phyloP scores from a whole-genome alignment of 352 stramenopile genomes.

The Albugo candida region DNA sequence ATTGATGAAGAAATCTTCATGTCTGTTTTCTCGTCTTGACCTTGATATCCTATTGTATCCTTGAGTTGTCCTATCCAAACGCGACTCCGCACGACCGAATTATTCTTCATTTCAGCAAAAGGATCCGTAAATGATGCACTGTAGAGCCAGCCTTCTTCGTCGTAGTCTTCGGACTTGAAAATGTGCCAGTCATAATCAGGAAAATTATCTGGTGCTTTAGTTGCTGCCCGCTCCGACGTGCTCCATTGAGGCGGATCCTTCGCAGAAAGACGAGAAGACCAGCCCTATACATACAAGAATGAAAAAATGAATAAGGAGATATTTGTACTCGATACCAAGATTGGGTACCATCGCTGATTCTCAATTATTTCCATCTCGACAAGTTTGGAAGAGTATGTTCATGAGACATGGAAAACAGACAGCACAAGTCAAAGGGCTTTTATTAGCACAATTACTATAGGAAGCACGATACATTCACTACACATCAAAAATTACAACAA shows the following conservation, averaged over 20 bases:
- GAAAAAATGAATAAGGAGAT: neutral
- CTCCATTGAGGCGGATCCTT: slow-evolving; percentile 59
- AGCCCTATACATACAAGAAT: slow-evolving; percentile 22
- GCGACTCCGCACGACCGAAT: slow-evolving; percentile 50
- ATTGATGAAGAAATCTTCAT: too few species aligned
- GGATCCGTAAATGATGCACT: slow-evolving; percentile 39
- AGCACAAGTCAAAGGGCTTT: too few species aligned
- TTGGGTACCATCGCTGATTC: slow-evolving; percentile 72
- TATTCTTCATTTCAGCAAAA: slow-evolving; percentile 34
- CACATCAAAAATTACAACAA: too few species aligned
- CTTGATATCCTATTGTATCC: too few species aligned
- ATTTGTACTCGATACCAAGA: slow-evolving; percentile 20
- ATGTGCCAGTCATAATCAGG: slow-evolving; percentile 47
- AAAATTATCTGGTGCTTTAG: slow-evolving; percentile 31
- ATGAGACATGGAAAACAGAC: too few species aligned
- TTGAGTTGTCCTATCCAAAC: slow-evolving; percentile 41
- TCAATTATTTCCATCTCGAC: slow-evolving; percentile 55
- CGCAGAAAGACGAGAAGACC: slow-evolving; percentile 38
- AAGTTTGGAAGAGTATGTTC: neutral
- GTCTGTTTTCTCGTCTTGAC: too few species aligned
- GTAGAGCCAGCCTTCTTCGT: slow-evolving; percentile 74
- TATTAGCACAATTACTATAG: too few species aligned
- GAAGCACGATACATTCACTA: too few species aligned
- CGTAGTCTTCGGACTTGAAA: slow-evolving; percentile 71
- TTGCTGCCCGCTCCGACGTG: slow-evolving; percentile 18